These are phyloP conservation scores for Aphanomyces euteiches DNA, from an alignment of 352 stramenopile species.

Conservation along the genomic window DNA sequence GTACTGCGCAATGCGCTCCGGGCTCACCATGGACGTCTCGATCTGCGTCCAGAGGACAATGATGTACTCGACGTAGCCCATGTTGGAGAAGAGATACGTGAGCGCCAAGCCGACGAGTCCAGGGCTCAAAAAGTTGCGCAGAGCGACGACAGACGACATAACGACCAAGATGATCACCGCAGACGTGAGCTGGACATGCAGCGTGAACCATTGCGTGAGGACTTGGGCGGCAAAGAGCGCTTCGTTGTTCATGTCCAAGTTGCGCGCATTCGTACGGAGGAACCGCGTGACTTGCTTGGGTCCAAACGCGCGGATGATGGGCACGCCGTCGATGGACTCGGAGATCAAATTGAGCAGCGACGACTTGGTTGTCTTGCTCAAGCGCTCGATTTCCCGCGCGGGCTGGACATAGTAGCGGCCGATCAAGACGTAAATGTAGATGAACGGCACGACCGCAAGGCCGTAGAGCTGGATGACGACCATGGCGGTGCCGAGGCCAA, in stretches of 20 bases:
- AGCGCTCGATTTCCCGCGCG: constrained; percentile 68
- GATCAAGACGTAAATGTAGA: constrained; percentile 62
- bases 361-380: constrained; percentile 60
- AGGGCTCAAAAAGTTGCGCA: constrained; percentile 50
- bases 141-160: constrained; percentile 42
- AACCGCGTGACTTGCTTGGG: constrained; percentile 52
- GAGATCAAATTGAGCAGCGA: constrained; percentile 81
- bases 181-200: constrained; percentile 45
- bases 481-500: constrained; percentile 26
- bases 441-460: constrained; percentile 65
- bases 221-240: constrained; percentile 25
- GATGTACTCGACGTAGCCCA: constrained; percentile 78
- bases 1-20: constrained; percentile 51
- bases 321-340: constrained; percentile 44
- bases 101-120: constrained; percentile 83
- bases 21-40: constrained; percentile 45
- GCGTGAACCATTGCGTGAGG: constrained; percentile 22
- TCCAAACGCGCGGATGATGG: constrained; percentile 20
- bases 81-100: constrained; percentile 85
- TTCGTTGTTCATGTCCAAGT: constrained; percentile 30
- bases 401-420: constrained; percentile 65
- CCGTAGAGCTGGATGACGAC: constrained; percentile 76
- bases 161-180: constrained; percentile 40
- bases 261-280: constrained; percentile 35
- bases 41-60: constrained; percentile 70